Evolutionary conservation across 306 rosid genomes (phyloP), one percentile per base, ranked within the genome.

Genomic region (Trifolium repens): DNA sequence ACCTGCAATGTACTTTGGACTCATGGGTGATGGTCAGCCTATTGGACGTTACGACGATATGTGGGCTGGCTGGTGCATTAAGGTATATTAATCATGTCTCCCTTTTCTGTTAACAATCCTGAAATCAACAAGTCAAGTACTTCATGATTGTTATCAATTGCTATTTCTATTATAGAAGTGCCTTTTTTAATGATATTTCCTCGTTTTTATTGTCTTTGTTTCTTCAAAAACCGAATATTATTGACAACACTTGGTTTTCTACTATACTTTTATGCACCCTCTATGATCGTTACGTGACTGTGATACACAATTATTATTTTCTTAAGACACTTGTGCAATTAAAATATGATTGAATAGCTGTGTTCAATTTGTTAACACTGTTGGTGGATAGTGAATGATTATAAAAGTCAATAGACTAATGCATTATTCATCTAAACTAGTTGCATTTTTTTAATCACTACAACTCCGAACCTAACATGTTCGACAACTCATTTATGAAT

Each of bases 51-150:
- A 90, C 13, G 96, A 92, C 26, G 97, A 92, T 61, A 92, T 92
- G 97, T 92, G 97, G 97, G 97, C 97, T 62, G 97, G 97, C 27
- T 92, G 97, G 97, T 92, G 97, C 75, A 71, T 89, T 17, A 92
- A 92, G 97, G 97, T 92, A 88, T 39, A 13, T 54, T 40, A 17
- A 32, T 82, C 47, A 46, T 50, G 0, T 34, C 19, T 44, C 64
- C 63, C 11, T 70, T 67, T 15, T 55, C n/a, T 76, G 9, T 68
- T 40, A 32, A 22, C 66, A 58, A 59, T 16, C 76, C 30, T 26
- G 30, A 13, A 61, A 54, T 67, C 53, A 59, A 40, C 22, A 19
- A 67, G 52, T 62, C 47, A 35, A 35, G 37, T 8, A 39, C 71
- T n/a, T 39, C 26, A 57, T 37, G 52, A 49, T 65, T 40, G 27